Conservation (phyloP, 148 eudicot genomes). For the Vaccinium corymbosum region DNA sequence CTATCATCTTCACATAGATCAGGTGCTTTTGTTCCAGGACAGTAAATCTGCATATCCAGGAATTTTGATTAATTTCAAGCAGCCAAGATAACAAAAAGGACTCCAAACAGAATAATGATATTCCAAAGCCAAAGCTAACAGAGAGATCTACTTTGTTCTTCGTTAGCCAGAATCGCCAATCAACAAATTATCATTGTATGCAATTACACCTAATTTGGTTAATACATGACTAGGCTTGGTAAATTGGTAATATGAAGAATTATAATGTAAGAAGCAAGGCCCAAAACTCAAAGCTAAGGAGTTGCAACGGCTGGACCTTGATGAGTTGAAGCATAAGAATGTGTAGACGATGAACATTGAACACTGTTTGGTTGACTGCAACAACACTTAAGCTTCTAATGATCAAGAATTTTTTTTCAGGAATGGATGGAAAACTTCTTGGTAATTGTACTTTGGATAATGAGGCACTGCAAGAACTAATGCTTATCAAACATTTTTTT, state of each 20-base stretch:
- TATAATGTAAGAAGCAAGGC: background rate
- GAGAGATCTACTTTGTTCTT: background rate
- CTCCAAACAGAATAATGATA: background rate
- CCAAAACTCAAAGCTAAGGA: conserved; percentile 7
- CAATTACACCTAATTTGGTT: background rate
- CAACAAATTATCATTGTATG: background rate
- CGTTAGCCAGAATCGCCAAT: background rate
- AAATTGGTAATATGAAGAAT: background rate
- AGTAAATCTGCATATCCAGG: conserved; percentile 33
- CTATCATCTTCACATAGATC: conserved; percentile 43
- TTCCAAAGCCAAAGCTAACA: background rate
- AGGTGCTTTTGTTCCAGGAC: conserved; percentile 35
- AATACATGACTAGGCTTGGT: background rate
- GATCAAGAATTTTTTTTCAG: background rate
- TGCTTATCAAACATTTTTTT: background rate
- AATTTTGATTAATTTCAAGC: background rate
- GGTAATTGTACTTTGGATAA: background rate
- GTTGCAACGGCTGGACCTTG: background rate
- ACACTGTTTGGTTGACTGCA: background rate
- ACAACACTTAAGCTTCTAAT: background rate
- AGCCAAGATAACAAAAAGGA: background rate
- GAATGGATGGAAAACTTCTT: conserved; percentile 11
- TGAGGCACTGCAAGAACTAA: background rate
- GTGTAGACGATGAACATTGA: background rate
- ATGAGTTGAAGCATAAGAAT: background rate